These are phyloP conservation scores for Canavalia gladiata DNA, from an alignment of 306 rosid genomes.

Conservation along the genomic window DNA sequence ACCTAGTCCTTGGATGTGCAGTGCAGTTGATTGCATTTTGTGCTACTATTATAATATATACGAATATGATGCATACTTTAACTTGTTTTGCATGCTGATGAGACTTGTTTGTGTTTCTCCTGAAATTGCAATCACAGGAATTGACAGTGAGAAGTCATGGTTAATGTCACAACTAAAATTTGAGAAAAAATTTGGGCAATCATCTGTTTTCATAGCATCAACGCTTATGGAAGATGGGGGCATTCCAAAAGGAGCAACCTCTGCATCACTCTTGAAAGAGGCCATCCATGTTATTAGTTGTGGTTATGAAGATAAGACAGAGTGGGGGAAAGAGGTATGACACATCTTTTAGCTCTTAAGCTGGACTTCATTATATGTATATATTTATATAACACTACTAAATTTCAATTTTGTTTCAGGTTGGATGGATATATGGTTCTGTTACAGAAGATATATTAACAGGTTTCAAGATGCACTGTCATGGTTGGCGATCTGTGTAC, in stretches of 20 bases:
- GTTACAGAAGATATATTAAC: conserved; percentile 95
- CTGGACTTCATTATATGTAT: background rate
- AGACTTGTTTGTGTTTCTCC: conserved; percentile 13
- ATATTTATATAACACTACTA: background rate
- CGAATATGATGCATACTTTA: background rate
- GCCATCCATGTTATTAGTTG: conserved; percentile 95
- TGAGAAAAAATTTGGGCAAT: conserved; percentile 91
- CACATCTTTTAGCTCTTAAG: conserved; percentile 4
- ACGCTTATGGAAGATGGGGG: conserved; percentile 87
- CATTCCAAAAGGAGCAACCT: conserved; percentile 65
- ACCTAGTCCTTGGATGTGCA: conserved; percentile 2
- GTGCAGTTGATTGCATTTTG: background rate
- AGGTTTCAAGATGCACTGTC: conserved; percentile 96
- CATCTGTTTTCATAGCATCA: conserved; percentile 76
- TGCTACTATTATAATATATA: background rate
- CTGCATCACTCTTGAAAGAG: conserved; percentile 91
- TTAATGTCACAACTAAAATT: conserved; percentile 77
- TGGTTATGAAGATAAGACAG: conserved; percentile 95
- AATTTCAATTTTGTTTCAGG: conserved; percentile 58
- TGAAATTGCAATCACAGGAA: conserved; percentile 64
- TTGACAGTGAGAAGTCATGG: conserved; percentile 75
- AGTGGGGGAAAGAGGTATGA: conserved; percentile 93
- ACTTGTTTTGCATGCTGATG: background rate
- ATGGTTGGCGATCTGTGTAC: conserved; percentile 95
- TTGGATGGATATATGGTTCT: conserved; percentile 98